phyloP scores from a whole-genome alignment of 129 eudicot genomes.

The sunflower (Helianthus annuus) region HanXRQr2.0-SUNRISE NC_035443.2:177296489-177296988 shows the following conservation, averaged over 20 bases:
- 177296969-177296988: too few species aligned
- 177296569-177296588: conserved; percentile 85
- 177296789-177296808: too few species aligned
- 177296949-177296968: too few species aligned
- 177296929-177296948: too few species aligned
- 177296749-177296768: conserved; percentile 96
- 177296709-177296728: conserved; percentile 51
- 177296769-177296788: too few species aligned
- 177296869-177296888: too few species aligned
- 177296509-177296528: conserved; percentile 81
- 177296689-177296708: conserved; percentile 44
- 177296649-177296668: background rate
- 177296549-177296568: conserved; percentile 88
- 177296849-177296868: too few species aligned
- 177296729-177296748: conserved; percentile 97
- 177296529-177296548: conserved; percentile 87
- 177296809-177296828: too few species aligned
- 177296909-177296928: too few species aligned
- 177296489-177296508: background rate
- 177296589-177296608: conserved; percentile 7
- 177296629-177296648: too few species aligned
- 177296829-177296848: too few species aligned
- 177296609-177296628: background rate
- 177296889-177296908: too few species aligned
- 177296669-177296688: conserved; percentile 46